phyloP scores from a whole-genome alignment of 805 yeast genomes.

The Saturnispora gosingensis region DNA sequence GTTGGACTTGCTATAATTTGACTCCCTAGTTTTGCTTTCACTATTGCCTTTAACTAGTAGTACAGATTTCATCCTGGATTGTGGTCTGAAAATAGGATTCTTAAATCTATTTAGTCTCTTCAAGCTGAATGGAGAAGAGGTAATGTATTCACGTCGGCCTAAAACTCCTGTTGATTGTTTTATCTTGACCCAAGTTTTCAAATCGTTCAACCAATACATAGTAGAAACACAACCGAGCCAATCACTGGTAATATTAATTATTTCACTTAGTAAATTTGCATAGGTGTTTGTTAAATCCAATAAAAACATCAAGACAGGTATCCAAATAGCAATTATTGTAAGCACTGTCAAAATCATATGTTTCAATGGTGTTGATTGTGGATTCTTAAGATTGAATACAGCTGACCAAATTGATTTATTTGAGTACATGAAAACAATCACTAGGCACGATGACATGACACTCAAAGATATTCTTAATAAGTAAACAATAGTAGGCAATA shows the following conservation, averaged over 20 bases:
- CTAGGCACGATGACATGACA: slow-evolving; percentile 21
- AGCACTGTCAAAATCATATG: slow-evolving; percentile 49
- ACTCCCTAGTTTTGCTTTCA: not conserved
- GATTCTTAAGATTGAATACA: slow-evolving; percentile 40
- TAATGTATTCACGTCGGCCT: slow-evolving; percentile 37
- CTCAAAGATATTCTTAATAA: slow-evolving; percentile 63
- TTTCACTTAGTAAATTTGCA: slow-evolving; percentile 65
- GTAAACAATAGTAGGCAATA: slow-evolving; percentile 41
- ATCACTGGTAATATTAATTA: slow-evolving; percentile 65
- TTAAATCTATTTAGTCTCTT: slow-evolving; percentile 4
- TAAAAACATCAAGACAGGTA: slow-evolving; percentile 62
- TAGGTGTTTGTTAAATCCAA: slow-evolving; percentile 70
- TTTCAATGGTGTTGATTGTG: slow-evolving; percentile 11
- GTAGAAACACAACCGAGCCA: slow-evolving; percentile 63
- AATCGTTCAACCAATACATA: slow-evolving; percentile 80
- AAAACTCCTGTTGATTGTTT: slow-evolving; percentile 63
- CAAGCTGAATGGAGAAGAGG: not conserved
- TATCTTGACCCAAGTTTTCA: slow-evolving; percentile 44
- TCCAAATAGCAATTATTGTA: slow-evolving; percentile 44
- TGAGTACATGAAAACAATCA: slow-evolving; percentile 38
- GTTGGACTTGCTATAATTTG: not conserved
- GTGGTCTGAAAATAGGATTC: not conserved
- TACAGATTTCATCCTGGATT: not conserved
- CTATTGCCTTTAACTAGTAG: not conserved
- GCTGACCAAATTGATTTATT: slow-evolving; percentile 29